Base-by-base conservation (phyloP, 352 stramenopile species). In the Phytophthora quininea region DNA sequence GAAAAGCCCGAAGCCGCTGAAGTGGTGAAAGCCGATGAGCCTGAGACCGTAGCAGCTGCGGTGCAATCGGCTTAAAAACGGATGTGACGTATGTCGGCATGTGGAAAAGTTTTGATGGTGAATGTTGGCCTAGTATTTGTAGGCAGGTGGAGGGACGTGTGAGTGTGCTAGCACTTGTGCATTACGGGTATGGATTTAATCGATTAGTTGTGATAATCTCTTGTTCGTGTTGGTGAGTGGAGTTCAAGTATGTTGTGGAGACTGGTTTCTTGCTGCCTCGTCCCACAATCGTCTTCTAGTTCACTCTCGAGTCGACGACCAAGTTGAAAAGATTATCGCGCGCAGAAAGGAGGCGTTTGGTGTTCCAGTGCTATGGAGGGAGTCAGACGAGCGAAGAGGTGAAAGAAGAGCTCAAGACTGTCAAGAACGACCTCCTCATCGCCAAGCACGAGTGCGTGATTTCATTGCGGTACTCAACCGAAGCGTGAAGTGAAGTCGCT, bases 51-150 rank as follows among this genome's bases (percentile, higher is more conserved):
- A 31, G 2, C 50, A 10, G 38, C 37, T 19, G 40, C 37, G 4
- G 46, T 42, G n/a, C 40, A 47, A 19, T 71, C 53, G 29, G 69
- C 54, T 58, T 76, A 32, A 40, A 73, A 37, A 5, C 12, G n/a
- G 43, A 53, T 38, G 33, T 50, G 32, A 48, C 15, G 43, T 35
- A 19, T 40, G 35, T 11, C 10, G 35, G 35, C 35, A 40, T 40
- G 35, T 40, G 35, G 35, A 40, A 40, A 48, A 54, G 62, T 38
- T 49, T 45, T 57, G 49, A 55, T 65, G 38, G 35, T 12, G 57
- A 33, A 15, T 45, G 68, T 69, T 66, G 54, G 43, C 43, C 43
- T 24, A 49, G 19, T 12, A 54, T 48, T 69, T 53, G 52, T 60
- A 19, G 37, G 56, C 31, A 52, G 48, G 27, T 60, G 31, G 42